Conservation (phyloP, 331 rosid genomes). For the Erythrophleum ivorense region DNA sequence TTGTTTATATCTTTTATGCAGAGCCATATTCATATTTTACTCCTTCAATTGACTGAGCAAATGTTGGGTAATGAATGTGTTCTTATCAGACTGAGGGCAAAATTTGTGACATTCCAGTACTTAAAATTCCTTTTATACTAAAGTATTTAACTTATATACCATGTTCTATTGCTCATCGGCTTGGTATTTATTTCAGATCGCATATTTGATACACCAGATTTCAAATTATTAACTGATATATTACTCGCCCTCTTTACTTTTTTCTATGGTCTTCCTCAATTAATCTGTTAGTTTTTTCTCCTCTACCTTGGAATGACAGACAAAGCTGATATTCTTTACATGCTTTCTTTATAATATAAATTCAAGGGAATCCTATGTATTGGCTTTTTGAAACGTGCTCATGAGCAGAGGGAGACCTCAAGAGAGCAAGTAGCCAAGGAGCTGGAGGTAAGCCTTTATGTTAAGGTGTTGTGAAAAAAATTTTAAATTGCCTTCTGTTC, state of each 20-base stretch:
- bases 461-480: neutral
- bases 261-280: neutral
- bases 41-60: conserved; percentile 8
- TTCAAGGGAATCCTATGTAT: conserved; percentile 76
- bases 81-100: neutral
- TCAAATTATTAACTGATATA: neutral
- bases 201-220: conserved; percentile 14
- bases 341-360: conserved; percentile 14
- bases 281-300: conserved; percentile 10
- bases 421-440: conserved; percentile 73
- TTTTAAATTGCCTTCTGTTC: conserved; percentile 8
- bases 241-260: neutral
- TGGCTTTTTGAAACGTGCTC: conserved; percentile 76
- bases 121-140: neutral
- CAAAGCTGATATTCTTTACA: neutral
- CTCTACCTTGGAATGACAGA: neutral
- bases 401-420: conserved; percentile 56
- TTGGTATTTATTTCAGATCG: too few relatives aligned
- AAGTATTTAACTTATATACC: neutral
- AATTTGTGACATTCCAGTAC: too few relatives aligned
- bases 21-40: neutral
- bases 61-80: conserved; percentile 3
- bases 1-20: neutral
- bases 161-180: neutral
- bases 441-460: conserved; percentile 58